phyloP scores from a whole-genome alignment of 257 asterid species.

The Lycium barbarum region DNA sequence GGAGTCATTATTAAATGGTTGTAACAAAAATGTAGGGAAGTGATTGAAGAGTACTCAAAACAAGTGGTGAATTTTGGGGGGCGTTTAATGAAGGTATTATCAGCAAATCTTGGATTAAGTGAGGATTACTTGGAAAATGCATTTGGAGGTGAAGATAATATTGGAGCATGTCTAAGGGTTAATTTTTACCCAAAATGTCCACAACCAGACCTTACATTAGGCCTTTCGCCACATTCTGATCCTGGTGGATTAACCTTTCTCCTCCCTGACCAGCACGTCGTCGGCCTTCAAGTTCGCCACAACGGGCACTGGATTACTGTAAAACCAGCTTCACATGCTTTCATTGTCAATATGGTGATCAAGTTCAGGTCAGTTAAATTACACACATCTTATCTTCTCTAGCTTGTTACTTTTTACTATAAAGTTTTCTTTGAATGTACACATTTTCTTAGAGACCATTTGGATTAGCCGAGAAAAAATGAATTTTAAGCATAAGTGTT shows the following conservation, averaged over 20 bases:
- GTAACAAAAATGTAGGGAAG: slow-evolving; percentile 52
- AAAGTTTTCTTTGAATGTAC: neutral
- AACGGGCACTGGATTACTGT: slow-evolving; percentile 67
- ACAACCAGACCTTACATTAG: slow-evolving; percentile 74
- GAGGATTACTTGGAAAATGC: slow-evolving; percentile 58
- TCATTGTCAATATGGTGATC: slow-evolving; percentile 89
- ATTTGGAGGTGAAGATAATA: slow-evolving; percentile 69
- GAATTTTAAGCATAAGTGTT: too few relatives aligned
- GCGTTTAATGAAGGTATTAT: slow-evolving; percentile 53
- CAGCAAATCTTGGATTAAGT: slow-evolving; percentile 61
- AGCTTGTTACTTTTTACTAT: neutral
- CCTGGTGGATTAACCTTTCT: slow-evolving; percentile 89
- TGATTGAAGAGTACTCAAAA: slow-evolving; percentile 62
- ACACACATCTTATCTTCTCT: neutral
- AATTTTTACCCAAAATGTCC: slow-evolving; percentile 90
- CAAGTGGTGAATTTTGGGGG: slow-evolving; percentile 71
- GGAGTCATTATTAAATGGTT: neutral
- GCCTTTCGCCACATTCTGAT: slow-evolving; percentile 84
- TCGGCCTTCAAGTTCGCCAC: slow-evolving; percentile 82
- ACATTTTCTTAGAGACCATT: too few relatives aligned
- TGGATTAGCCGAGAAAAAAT: too few relatives aligned
- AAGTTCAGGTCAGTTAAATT: slow-evolving; percentile 62
- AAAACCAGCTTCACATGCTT: slow-evolving; percentile 76
- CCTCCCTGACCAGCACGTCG: slow-evolving; percentile 66
- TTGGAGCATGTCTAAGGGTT: slow-evolving; percentile 86